A percentile compares a stretch with the other conserved stretches of the same genome.
These are phyloP conservation scores for Blastobotrys aristatus DNA, from an alignment of 1,139 yeast species.

Conservation along the genomic window DNA sequence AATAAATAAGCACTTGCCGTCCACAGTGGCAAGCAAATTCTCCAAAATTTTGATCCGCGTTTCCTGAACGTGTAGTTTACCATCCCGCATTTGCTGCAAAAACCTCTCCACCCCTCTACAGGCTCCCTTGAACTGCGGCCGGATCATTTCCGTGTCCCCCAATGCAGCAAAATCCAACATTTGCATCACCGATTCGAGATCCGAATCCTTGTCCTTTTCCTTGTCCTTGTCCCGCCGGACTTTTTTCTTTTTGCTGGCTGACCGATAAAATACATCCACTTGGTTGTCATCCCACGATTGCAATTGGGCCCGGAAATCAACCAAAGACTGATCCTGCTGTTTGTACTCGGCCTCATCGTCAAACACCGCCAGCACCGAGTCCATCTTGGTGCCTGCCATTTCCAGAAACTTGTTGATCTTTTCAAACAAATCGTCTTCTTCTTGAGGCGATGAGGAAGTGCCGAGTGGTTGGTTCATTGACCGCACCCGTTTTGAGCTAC, in stretches of 20 bases:
- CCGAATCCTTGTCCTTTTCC: not conserved
- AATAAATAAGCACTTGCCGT: slow-evolving; percentile 16
- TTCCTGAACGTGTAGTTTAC: slow-evolving; percentile 43
- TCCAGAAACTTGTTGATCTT: slow-evolving; percentile 27
- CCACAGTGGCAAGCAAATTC: not conserved
- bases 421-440: slow-evolving; percentile 29
- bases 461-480: slow-evolving; percentile 35
- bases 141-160: slow-evolving; percentile 26
- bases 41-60: slow-evolving; percentile 35
- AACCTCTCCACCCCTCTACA: slow-evolving; percentile 31
- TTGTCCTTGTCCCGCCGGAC: not conserved
- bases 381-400: slow-evolving; percentile 22
- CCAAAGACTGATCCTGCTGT: slow-evolving; percentile 26
- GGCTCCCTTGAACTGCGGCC: slow-evolving; percentile 17
- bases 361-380: slow-evolving; percentile 24
- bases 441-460: slow-evolving; percentile 26
- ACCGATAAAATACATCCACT: slow-evolving; percentile 25
- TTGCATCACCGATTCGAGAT: slow-evolving; percentile 33
- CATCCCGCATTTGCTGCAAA: slow-evolving; percentile 33
- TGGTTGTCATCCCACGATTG: slow-evolving; percentile 42
- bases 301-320: slow-evolving; percentile 39
- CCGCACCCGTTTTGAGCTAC: slow-evolving; percentile 30
- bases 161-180: slow-evolving; percentile 37
- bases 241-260: slow-evolving; percentile 15
- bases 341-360: slow-evolving; percentile 19